These are phyloP conservation scores for Scutellaria minor DNA, from an alignment of 257 asterid genomes.

Conservation along the genomic window DNA sequence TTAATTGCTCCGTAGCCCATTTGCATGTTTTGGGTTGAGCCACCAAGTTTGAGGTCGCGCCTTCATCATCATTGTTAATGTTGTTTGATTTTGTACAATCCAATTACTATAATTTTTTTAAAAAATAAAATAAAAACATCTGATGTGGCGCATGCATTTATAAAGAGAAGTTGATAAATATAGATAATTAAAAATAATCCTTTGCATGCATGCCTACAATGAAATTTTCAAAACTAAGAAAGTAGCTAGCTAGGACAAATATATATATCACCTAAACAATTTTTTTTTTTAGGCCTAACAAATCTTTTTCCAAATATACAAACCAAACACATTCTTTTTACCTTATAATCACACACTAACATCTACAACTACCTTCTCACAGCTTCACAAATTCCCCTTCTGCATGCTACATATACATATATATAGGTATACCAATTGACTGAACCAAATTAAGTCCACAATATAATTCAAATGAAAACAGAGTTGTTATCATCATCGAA, in stretches of 20 bases:
- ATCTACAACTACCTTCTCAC: slow-evolving; percentile 31
- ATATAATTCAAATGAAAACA: slow-evolving; percentile 44
- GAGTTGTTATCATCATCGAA: slow-evolving; percentile 50
- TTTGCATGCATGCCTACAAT: slow-evolving; percentile 14
- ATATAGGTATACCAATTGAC: background rate
- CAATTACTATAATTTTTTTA: too few relatives aligned
- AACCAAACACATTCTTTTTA: slow-evolving; percentile 25
- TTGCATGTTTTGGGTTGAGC: too few relatives aligned
- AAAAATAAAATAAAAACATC: background rate
- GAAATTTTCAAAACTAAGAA: slow-evolving; percentile 18
- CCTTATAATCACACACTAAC: slow-evolving; percentile 34
- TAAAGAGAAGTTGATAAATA: background rate
- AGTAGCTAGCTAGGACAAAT: background rate
- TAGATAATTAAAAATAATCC: background rate
- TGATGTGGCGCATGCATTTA: background rate
- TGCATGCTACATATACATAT: background rate
- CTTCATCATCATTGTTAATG: too few relatives aligned
- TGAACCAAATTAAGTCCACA: slow-evolving; percentile 4
- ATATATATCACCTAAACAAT: slow-evolving; percentile 27
- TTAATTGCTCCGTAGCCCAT: too few relatives aligned
- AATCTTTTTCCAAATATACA: slow-evolving; percentile 3
- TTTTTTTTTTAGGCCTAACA: background rate
- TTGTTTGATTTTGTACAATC: too few relatives aligned
- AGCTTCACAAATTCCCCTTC: slow-evolving; percentile 16
- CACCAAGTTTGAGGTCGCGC: too few relatives aligned